A percentile compares a stretch with the other conserved stretches of the same genome.
phyloP scores from a whole-genome alignment of 257 asterid species.

The Solanum bulbocastanum region DNA sequence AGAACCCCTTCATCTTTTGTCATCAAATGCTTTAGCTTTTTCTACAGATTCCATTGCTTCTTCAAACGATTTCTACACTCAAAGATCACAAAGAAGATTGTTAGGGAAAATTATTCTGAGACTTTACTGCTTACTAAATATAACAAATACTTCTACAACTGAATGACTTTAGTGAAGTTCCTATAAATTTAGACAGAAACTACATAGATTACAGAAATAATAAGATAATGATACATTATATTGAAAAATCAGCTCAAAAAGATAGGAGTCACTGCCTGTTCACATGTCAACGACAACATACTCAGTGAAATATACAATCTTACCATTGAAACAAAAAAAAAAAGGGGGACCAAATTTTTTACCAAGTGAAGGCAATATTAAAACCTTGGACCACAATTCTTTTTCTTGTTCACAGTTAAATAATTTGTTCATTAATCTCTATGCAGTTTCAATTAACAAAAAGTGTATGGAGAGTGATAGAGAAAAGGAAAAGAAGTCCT shows the following conservation, averaged over 20 bases:
- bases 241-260: background rate
- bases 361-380: background rate
- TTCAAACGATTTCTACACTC: conserved; percentile 63
- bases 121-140: background rate
- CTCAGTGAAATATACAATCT: background rate
- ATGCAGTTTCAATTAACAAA: background rate
- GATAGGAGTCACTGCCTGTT: background rate
- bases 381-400: background rate
- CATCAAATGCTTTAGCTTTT: conserved; percentile 49
- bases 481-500: conserved; percentile 7
- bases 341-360: background rate
- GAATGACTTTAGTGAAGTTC: background rate
- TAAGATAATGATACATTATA: background rate
- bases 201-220: background rate
- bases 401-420: background rate
- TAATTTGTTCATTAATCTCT: no score
- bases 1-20: conserved; percentile 1
- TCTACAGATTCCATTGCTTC: conserved; percentile 63
- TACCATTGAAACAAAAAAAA: background rate
- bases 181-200: background rate
- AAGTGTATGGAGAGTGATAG: background rate
- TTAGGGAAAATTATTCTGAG: background rate
- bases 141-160: background rate
- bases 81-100: background rate
- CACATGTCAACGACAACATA: background rate